A percentile compares a stretch with the other conserved stretches of the same genome.
Conservation (phyloP, 495 filamentous ascomycete species). For the Glonium stellatum region DNA sequence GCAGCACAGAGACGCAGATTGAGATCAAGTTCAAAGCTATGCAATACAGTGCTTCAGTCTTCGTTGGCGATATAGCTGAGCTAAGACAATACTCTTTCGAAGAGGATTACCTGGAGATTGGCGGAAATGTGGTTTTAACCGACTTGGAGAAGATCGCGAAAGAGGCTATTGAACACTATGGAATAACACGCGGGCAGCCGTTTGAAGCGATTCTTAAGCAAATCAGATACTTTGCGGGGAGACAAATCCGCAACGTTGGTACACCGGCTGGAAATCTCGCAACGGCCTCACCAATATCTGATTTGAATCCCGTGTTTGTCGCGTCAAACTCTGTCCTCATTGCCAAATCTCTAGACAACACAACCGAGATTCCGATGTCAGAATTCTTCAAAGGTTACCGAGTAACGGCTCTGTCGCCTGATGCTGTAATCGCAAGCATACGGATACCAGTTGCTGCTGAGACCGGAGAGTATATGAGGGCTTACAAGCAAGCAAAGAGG, state of each 20-base stretch:
- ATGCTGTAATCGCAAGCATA: constrained; percentile 79
- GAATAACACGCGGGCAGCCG: constrained; percentile 60
- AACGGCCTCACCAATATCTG: constrained; percentile 92
- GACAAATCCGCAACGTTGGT: constrained; percentile 94
- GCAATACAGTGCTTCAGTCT: constrained; percentile 84
- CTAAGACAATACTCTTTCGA: constrained; percentile 70
- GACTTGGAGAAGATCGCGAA: constrained; percentile 69
- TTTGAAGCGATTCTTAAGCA: constrained; percentile 71
- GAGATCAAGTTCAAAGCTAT: constrained; percentile 97
- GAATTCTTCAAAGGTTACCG: constrained; percentile 91
- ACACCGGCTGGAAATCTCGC: constrained; percentile 93
- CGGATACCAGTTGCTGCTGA: constrained; percentile 68
- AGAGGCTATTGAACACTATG: constrained; percentile 75
- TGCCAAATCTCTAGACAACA: constrained; percentile 63
- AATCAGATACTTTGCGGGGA: constrained; percentile 84
- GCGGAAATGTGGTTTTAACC: constrained; percentile 85
- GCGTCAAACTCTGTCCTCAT: constrained; percentile 75
- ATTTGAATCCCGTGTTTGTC: constrained; percentile 91
- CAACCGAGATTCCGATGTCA: constrained; percentile 80
- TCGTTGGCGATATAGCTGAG: constrained; percentile 87
- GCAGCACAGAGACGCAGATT: constrained; percentile 94
- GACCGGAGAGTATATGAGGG: constrained; percentile 62
- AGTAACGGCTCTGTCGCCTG: constrained; percentile 68
- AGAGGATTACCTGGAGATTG: constrained; percentile 76
- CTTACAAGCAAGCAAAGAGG: constrained; percentile 92